Evolutionary conservation across 257 asterid species (phyloP).

Genomic region (Gynochthodes officinalis): DNA sequence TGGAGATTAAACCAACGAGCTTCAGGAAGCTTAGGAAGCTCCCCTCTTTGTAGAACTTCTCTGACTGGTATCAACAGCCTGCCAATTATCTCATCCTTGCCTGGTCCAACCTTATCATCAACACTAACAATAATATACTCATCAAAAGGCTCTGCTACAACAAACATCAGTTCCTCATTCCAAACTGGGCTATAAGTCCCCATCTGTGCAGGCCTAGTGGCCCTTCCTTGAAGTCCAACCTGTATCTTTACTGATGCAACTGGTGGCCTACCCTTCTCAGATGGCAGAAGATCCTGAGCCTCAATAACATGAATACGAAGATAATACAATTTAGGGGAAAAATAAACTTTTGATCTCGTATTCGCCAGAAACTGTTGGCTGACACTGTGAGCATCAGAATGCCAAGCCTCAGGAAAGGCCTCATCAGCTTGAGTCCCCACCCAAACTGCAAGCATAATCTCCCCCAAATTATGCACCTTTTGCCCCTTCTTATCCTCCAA

Average conservation of each 20-base stretch:
- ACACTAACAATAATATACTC: constrained; percentile 61
- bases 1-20: constrained; percentile 65
- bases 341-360: constrained; percentile 80
- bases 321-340: constrained; percentile 66
- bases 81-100: constrained; percentile 59
- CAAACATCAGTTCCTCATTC: constrained; percentile 88
- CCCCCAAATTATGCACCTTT: constrained; percentile 47
- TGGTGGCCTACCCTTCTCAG: constrained; percentile 49
- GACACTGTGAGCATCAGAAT: constrained; percentile 71
- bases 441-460: constrained; percentile 90
- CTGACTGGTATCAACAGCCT: constrained; percentile 51
- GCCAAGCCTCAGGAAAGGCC: constrained; percentile 89
- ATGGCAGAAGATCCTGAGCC: constrained; percentile 76
- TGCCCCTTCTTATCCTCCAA: constrained; percentile 60
- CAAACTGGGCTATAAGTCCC: constrained; percentile 62
- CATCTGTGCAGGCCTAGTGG: constrained; percentile 49
- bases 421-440: constrained; percentile 97
- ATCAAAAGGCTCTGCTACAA: constrained; percentile 77
- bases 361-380: constrained; percentile 51
- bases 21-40: constrained; percentile 52
- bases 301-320: constrained; percentile 66
- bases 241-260: constrained; percentile 56
- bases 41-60: constrained; percentile 46
- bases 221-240: constrained; percentile 60
- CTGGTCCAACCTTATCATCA: constrained; percentile 61